phyloP scores from a whole-genome alignment of 495 filamentous ascomycete genomes.

The Trichoderma reesei region DNA sequence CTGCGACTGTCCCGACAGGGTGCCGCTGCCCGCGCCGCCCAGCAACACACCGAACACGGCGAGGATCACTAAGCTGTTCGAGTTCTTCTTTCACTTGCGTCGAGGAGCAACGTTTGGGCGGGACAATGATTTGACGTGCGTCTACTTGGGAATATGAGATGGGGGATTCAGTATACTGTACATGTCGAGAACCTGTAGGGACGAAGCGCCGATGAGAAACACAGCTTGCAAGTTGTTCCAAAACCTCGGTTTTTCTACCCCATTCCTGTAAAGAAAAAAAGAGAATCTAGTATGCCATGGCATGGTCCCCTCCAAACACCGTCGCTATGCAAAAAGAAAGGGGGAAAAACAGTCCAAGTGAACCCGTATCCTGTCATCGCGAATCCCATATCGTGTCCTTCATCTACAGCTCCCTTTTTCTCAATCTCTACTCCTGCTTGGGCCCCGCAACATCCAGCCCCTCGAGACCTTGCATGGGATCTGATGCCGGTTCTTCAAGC shows the following conservation, averaged over 20 bases:
- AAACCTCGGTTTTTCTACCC: background rate
- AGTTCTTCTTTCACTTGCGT: background rate
- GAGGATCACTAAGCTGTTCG: conserved; percentile 25
- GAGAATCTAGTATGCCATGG: background rate
- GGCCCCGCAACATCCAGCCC: conserved; percentile 90
- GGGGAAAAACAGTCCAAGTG: background rate
- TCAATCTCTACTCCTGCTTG: conserved; percentile 52
- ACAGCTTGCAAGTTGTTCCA: conserved; percentile 6
- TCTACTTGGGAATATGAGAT: background rate
- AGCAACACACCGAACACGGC: conserved; percentile 12
- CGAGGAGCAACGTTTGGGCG: background rate
- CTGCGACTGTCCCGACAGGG: conserved; percentile 63
- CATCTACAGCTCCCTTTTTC: background rate
- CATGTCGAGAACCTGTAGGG: conserved; percentile 18
- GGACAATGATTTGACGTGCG: background rate
- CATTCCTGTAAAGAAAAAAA: background rate
- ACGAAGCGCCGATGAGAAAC: conserved; percentile 17
- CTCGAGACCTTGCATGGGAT: conserved; percentile 94
- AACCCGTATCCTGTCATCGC: background rate
- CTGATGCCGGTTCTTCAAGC: conserved; percentile 49
- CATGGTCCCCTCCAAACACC: conserved; percentile 26
- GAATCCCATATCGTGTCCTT: background rate
- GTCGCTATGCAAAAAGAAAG: conserved; percentile 29
- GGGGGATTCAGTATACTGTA: conserved; percentile 17
- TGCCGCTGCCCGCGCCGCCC: conserved; percentile 25